phyloP scores from a whole-genome alignment of 192 early-diverging fungal genomes.

The Allomyces javanicus region DNA sequence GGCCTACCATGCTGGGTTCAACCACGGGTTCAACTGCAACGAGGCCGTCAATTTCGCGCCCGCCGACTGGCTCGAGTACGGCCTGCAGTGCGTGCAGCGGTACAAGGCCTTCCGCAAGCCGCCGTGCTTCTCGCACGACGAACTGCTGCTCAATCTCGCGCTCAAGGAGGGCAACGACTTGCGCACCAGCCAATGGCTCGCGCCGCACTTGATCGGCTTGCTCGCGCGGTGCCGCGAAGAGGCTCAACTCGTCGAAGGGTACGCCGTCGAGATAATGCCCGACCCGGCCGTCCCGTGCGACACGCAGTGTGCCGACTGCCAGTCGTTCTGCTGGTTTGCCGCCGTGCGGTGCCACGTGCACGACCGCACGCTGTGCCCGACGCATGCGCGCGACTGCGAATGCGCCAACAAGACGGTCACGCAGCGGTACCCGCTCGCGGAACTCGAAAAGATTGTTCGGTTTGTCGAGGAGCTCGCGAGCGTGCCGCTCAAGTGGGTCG shows the following conservation, averaged over 20 bases:
- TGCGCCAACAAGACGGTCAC: not conserved
- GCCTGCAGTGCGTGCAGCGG: slow-evolving; percentile 51
- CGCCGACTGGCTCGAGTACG: slow-evolving; percentile 73
- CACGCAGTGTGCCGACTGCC: not conserved
- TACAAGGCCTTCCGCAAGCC: slow-evolving; percentile 60
- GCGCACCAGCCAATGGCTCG: not conserved
- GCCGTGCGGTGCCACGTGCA: not conserved
- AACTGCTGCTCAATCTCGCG: slow-evolving; percentile 49
- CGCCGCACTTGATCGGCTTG: not conserved
- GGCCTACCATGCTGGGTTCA: slow-evolving; percentile 90
- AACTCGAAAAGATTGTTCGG: not conserved
- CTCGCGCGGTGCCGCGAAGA: not conserved
- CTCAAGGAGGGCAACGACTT: slow-evolving; percentile 10
- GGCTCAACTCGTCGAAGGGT: not conserved
- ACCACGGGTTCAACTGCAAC: slow-evolving; percentile 53
- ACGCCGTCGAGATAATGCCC: not conserved
- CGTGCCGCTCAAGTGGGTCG: not conserved
- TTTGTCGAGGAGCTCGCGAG: not conserved
- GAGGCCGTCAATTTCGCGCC: slow-evolving; percentile 88
- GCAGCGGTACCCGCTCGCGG: not conserved
- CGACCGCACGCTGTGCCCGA: not conserved
- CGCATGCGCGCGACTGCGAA: not conserved
- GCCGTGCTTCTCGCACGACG: slow-evolving; percentile 91
- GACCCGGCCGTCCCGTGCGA: not conserved
- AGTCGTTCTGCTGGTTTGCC: not conserved